These are phyloP conservation scores for Penicillium decumbens DNA, from an alignment of 2,329 filamentous ascomycete species.

Conservation along the genomic window DNA sequence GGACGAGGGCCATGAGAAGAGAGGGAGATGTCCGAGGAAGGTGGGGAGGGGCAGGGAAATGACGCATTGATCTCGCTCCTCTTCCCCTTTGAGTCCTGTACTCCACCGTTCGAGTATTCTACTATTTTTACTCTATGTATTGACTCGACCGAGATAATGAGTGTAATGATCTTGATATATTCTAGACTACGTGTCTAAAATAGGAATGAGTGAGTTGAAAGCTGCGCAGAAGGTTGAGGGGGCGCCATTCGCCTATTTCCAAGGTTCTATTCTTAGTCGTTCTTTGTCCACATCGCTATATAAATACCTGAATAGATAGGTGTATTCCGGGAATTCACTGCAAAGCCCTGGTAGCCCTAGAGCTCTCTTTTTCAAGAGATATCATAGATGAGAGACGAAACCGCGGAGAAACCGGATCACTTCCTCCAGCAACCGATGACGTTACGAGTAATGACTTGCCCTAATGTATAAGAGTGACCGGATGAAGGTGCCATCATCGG, in stretches of 20 bases:
- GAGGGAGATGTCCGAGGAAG: conserved; percentile 21
- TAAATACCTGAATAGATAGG: no score
- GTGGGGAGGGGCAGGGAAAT: conserved; percentile 26
- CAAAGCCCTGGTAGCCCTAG: background rate
- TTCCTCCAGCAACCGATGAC: conserved; percentile 16
- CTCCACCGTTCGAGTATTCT: background rate
- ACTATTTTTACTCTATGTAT: background rate
- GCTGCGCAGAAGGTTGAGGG: no score
- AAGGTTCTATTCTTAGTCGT: no score
- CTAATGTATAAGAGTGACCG: background rate
- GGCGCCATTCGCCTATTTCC: no score
- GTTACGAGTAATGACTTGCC: conserved; percentile 16
- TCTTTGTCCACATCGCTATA: no score
- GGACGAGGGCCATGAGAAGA: conserved; percentile 25
- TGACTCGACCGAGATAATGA: no score
- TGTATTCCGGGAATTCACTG: background rate
- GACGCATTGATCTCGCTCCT: conserved; percentile 24
- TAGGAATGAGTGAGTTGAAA: no score
- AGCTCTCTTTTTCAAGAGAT: background rate
- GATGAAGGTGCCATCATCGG: background rate
- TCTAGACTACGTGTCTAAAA: no score
- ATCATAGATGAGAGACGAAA: background rate
- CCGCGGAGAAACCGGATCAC: conserved; percentile 21
- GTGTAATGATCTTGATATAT: no score
- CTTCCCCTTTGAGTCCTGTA: background rate